Percentiles rank a stretch among this genome's conserved stretches.
These are phyloP conservation scores for Podosphaera xanthii DNA, from an alignment of 2,329 filamentous ascomycete species.

Conservation along the genomic window DNA sequence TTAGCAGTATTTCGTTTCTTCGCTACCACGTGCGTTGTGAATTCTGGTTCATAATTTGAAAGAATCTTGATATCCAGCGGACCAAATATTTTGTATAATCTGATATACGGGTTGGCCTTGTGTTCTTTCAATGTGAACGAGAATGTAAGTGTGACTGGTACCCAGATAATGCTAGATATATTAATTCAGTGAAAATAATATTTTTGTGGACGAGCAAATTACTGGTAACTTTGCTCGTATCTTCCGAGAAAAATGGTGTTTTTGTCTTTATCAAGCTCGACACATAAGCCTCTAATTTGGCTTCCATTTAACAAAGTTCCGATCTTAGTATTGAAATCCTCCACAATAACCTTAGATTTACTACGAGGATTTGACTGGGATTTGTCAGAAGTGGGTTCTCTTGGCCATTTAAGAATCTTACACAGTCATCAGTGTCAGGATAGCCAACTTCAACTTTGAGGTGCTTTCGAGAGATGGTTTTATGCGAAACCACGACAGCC, in stretches of 20 bases:
- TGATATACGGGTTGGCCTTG: conserved; percentile 38
- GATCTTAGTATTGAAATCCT: conserved; percentile 63
- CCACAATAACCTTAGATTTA: conserved; percentile 48
- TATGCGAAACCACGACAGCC: conserved; percentile 48
- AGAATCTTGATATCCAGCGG: conserved; percentile 75
- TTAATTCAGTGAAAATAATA: background rate
- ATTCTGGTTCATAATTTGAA: conserved; percentile 41
- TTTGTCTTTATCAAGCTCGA: conserved; percentile 29
- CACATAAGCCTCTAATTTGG: conserved; percentile 38
- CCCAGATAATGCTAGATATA: conserved; percentile 45
- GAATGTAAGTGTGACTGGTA: conserved; percentile 60
- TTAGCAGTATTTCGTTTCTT: conserved; percentile 79
- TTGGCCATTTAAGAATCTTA: conserved; percentile 19
- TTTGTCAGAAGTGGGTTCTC: background rate
- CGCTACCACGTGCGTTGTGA: conserved; percentile 72
- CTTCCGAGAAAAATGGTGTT: conserved; percentile 52
- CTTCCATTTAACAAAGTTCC: conserved; percentile 60
- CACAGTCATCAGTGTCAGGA: conserved; percentile 43
- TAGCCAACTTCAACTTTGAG: conserved; percentile 49
- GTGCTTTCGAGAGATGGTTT: conserved; percentile 75
- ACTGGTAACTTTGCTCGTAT: conserved; percentile 40
- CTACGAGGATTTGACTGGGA: conserved; percentile 7
- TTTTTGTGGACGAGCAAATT: conserved; percentile 5
- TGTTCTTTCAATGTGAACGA: conserved; percentile 50
- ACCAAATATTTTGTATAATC: conserved; percentile 45